Conservation (phyloP, 495 filamentous ascomycete genomes). For the Penicillium salamii region DNA sequence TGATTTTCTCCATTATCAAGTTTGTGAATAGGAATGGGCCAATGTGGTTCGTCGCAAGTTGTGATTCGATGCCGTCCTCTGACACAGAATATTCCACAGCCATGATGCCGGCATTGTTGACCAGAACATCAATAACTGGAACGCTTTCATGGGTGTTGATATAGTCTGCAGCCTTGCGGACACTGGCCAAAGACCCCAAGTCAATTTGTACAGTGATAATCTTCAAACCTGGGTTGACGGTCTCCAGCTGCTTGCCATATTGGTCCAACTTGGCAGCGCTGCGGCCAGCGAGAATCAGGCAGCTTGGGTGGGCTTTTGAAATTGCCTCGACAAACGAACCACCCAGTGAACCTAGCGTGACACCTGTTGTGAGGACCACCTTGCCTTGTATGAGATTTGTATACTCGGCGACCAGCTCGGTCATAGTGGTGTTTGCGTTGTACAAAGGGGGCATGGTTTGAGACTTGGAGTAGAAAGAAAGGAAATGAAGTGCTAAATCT, state of each 20-base stretch:
- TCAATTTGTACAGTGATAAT: constrained; percentile 41
- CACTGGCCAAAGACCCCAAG: constrained; percentile 38
- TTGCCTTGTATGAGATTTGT: constrained; percentile 28
- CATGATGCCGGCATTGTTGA: constrained; percentile 75
- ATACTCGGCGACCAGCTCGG: constrained; percentile 4
- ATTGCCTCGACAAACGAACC: constrained; percentile 44
- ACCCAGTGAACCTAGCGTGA: constrained; percentile 45
- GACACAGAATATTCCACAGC: constrained; percentile 32
- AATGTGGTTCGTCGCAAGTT: constrained; percentile 56
- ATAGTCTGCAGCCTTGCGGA: constrained; percentile 46
- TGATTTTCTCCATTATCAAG: constrained; percentile 46
- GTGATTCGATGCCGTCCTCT: constrained; percentile 47
- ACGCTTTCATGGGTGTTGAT: constrained; percentile 45
- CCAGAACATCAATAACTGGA: constrained; percentile 59
- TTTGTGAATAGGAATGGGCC: constrained; percentile 61
- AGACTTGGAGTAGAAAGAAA: background rate
- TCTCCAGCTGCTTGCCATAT: constrained; percentile 33
- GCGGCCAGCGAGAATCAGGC: constrained; percentile 56
- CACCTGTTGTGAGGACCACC: constrained; percentile 49
- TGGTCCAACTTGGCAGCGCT: constrained; percentile 35
- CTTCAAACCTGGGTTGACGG: constrained; percentile 23
- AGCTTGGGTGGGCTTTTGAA: constrained; percentile 45
- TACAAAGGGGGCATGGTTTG: constrained; percentile 5
- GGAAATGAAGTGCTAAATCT: too few species aligned
- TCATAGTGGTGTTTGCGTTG: background rate